Conservation (phyloP, 768 basidiomycete genomes). For the Dentipellis sp. region DNA sequence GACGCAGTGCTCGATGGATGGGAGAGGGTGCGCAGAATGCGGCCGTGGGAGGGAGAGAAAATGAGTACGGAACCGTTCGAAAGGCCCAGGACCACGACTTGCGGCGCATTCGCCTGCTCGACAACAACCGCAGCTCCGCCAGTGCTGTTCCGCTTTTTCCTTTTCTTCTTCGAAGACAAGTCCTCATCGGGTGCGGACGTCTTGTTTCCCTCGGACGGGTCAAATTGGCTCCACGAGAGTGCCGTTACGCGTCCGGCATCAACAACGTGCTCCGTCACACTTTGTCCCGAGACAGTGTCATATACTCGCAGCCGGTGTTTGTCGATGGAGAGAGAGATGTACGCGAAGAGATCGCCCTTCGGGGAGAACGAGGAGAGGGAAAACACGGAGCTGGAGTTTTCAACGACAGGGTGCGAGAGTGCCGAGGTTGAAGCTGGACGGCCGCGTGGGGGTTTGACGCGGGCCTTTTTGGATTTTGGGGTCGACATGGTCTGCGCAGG, state of each 20-base stretch:
- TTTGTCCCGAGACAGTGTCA: slow-evolving; percentile 44
- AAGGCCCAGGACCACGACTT: slow-evolving; percentile 48
- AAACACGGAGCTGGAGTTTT: slow-evolving; percentile 33
- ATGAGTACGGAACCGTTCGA: slow-evolving; percentile 49
- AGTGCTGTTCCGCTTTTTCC: slow-evolving; percentile 33
- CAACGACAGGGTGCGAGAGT: slow-evolving; percentile 46
- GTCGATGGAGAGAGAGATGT: slow-evolving; percentile 57
- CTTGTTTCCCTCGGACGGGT: slow-evolving; percentile 18
- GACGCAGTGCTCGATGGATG: slow-evolving; percentile 45
- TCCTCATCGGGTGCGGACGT: slow-evolving; percentile 19
- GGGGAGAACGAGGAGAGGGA: slow-evolving; percentile 52
- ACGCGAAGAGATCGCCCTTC: slow-evolving; percentile 45
- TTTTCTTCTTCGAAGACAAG: slow-evolving; percentile 40
- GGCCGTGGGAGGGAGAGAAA: slow-evolving; percentile 54
- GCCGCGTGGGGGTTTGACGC: slow-evolving; percentile 42
- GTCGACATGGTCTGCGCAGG: slow-evolving; percentile 26
- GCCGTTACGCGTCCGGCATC: slow-evolving; percentile 47
- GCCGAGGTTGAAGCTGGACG: slow-evolving; percentile 45
- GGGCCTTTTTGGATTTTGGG: slow-evolving; percentile 42
- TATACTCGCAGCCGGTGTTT: slow-evolving; percentile 64
- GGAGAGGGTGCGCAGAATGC: slow-evolving; percentile 44
- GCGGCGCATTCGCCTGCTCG: slow-evolving; percentile 21
- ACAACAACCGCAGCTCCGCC: slow-evolving; percentile 20
- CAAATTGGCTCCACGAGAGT: slow-evolving; percentile 40
- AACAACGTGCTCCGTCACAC: slow-evolving; percentile 48